Base-by-base conservation (phyloP, 2,329 filamentous ascomycete genomes). In the Verticillium isaacii region DNA sequence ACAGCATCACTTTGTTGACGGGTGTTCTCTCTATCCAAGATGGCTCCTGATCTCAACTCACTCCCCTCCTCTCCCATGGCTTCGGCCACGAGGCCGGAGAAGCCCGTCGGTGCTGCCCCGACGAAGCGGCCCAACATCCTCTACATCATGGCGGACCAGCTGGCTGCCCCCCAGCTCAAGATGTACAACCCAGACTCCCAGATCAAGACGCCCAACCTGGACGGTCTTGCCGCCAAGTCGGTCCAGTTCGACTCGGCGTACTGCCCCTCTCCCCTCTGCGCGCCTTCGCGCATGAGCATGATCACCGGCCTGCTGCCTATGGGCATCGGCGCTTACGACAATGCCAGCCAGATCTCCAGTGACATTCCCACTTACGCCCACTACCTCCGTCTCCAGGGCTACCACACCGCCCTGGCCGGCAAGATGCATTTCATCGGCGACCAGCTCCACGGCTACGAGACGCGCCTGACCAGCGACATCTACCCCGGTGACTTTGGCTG, bases 401-500 rank as follows among this genome's bases (percentile, higher is more conserved):
- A 97, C 71, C 91, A 97, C 77, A 97, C 93, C 14, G 91, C 90
- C 6, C 81, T 97, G 68, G 92, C 93, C 5, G 93, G 93, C 65
- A 97, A 97, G 83, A 97, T 97, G 93, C 93, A 97, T 77, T 97
- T 97, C 73, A 90, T 96, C 60, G 93, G 93, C 37, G 93, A 97
- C 73, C 93, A 97, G 78, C 82, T 97, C 63, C 93, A 97, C 73
- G 93, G 93, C 34, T 97, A 96, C 71, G 93, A 97, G 80, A 90
- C 92, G 70, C 87, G 93, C 62, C 82, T 97, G 70, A 97, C 93
- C n/a, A 91, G 89, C 67, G 93, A 97, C 74, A 97, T 97, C 72
- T 97, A 97, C 75, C 93, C 93, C 1, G 93, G 90, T 62, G 93
- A 97, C 72, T 93, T 95, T 72, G 93, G 93, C 66, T 97, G 93